Conservation (phyloP, 441 rosid genomes). For the Codiaeum variegatum region DNA sequence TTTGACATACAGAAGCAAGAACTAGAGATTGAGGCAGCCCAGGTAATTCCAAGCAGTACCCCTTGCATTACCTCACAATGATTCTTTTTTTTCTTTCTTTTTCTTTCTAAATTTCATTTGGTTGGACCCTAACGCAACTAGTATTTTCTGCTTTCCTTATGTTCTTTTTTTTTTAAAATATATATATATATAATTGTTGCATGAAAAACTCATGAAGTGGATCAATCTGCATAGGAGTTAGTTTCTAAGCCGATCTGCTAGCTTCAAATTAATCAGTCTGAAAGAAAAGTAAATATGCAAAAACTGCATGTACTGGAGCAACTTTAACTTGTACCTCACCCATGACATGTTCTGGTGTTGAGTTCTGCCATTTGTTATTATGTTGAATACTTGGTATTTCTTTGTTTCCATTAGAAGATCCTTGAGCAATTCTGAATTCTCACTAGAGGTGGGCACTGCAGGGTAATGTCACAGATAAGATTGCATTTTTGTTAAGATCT, state of each 20-base stretch:
- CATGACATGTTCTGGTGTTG: neutral
- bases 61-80: neutral
- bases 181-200: neutral
- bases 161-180: neutral
- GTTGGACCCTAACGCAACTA: neutral
- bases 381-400: neutral
- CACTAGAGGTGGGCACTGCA: neutral
- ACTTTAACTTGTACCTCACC: neutral
- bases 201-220: neutral
- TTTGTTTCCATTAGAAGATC: neutral
- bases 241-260: neutral
- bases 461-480: neutral
- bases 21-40: slow-evolving; percentile 71
- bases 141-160: neutral
- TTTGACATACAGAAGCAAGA: slow-evolving; percentile 70
- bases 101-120: too few species aligned
- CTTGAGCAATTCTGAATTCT: neutral
- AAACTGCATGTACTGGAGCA: neutral
- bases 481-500: neutral
- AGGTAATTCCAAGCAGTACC: slow-evolving; percentile 39
- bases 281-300: neutral
- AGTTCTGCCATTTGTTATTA: neutral
- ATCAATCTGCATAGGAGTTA: neutral
- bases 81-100: neutral
- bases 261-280: neutral